phyloP scores from a whole-genome alignment of 2,329 filamentous ascomycete genomes.

The Epichloe scottii region DNA sequence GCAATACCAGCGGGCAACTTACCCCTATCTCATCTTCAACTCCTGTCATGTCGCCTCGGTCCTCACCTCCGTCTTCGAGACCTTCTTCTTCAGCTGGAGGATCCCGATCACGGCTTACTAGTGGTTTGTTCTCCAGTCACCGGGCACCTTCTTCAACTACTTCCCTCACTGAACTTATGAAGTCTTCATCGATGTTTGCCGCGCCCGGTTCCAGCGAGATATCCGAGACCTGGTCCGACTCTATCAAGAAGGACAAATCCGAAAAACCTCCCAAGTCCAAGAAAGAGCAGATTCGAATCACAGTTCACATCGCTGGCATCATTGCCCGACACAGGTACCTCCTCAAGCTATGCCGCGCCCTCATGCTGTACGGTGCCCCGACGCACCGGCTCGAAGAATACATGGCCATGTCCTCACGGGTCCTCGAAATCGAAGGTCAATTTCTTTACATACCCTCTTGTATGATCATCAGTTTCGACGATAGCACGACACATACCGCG shows the following conservation, averaged over 20 bases:
- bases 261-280: slow-evolving; percentile 23
- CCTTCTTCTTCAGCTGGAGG: slow-evolving; percentile 25
- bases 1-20: slow-evolving; percentile 25
- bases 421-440: slow-evolving; percentile 78
- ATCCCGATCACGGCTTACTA: slow-evolving; percentile 22
- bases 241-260: slow-evolving; percentile 27
- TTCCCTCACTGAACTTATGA: slow-evolving; percentile 37
- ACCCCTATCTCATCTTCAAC: slow-evolving; percentile 28
- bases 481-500: slow-evolving; percentile 59
- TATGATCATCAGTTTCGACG: slow-evolving; percentile 90
- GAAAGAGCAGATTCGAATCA: slow-evolving; percentile 33
- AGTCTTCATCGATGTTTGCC: slow-evolving; percentile 40
- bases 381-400: slow-evolving; percentile 89
- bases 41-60: slow-evolving; percentile 27
- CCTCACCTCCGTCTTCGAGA: slow-evolving; percentile 28
- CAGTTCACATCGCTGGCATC: slow-evolving; percentile 51
- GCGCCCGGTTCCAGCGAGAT: slow-evolving; percentile 33
- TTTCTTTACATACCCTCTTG: slow-evolving; percentile 84
- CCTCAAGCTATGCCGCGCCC: slow-evolving; percentile 67
- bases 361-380: slow-evolving; percentile 85
- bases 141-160: slow-evolving; percentile 30
- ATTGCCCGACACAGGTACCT: slow-evolving; percentile 73
- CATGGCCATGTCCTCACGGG: slow-evolving; percentile 78
- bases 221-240: slow-evolving; percentile 31
- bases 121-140: slow-evolving; percentile 28